Percentiles rank a stretch among this genome's conserved stretches.
Evolutionary conservation across 208 protist genomes (phyloP).

Genomic region (Angomonas desouzai): DNA sequence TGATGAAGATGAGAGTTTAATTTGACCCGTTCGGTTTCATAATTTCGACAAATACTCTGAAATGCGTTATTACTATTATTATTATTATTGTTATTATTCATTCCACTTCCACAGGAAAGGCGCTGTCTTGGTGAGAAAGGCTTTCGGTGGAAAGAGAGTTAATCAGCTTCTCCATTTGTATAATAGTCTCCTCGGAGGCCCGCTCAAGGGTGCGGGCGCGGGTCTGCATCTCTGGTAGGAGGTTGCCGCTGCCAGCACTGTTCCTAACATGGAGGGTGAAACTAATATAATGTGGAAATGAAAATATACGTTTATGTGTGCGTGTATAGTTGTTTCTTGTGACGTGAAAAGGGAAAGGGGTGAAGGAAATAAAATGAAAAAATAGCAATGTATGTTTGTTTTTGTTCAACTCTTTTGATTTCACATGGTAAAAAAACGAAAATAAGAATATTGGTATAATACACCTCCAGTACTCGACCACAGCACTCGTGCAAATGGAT

Average conservation of each 20-base stretch:
- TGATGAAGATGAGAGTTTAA: not conserved
- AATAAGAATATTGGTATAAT: too few species aligned
- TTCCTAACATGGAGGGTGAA: not conserved
- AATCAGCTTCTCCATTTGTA: not conserved
- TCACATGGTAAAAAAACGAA: too few species aligned
- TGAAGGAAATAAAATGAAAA: too few species aligned
- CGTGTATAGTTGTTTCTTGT: too few species aligned
- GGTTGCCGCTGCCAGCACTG: not conserved
- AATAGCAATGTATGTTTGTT: too few species aligned
- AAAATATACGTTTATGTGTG: too few species aligned
- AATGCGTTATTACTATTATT: conserved; percentile 12
- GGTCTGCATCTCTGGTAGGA: not conserved
- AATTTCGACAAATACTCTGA: conserved; percentile 3
- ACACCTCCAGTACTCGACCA: too few species aligned
- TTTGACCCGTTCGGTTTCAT: not conserved
- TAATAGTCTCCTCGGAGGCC: conserved; percentile 1
- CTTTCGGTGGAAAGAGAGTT: not conserved
- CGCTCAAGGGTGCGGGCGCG: not conserved
- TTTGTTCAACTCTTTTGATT: too few species aligned
- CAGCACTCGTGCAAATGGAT: too few species aligned
- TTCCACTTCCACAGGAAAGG: not conserved
- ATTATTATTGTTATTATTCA: conserved; percentile 8
- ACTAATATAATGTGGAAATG: not conserved
- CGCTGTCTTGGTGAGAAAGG: not conserved
- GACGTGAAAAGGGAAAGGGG: too few species aligned